phyloP scores from a whole-genome alignment of 108 stramenopile species.

The Stephanodiscus triporus region DNA sequence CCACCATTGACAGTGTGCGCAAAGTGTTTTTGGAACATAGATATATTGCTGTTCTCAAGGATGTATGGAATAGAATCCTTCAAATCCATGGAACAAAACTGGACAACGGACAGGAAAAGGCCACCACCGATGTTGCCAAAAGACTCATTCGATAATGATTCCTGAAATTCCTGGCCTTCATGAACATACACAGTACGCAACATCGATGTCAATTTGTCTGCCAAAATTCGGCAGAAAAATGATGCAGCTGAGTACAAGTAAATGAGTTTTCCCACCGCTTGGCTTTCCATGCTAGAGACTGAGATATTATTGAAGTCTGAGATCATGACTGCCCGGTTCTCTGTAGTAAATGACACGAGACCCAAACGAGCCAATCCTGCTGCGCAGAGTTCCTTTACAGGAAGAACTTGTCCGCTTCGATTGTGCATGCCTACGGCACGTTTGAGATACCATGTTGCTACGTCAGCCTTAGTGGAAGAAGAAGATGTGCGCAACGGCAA shows the following conservation, averaged over 20 bases:
- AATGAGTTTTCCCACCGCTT: slow-evolving; percentile 19
- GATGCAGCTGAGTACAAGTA: slow-evolving; percentile 38
- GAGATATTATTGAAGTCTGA: slow-evolving; percentile 1
- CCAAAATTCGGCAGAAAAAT: slow-evolving; percentile 24
- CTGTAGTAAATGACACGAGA: slow-evolving; percentile 6
- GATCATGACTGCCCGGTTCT: slow-evolving; percentile 14
- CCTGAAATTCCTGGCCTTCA: neutral
- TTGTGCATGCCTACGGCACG: slow-evolving; percentile 42
- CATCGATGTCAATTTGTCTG: slow-evolving; percentile 24
- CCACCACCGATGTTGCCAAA: slow-evolving; percentile 7
- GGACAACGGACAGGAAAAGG: slow-evolving; percentile 20
- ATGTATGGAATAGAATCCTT: slow-evolving; percentile 22
- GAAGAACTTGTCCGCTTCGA: slow-evolving; percentile 18
- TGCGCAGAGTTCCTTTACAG: slow-evolving; percentile 22
- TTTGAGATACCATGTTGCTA: slow-evolving; percentile 54
- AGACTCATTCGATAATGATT: slow-evolving; percentile 3
- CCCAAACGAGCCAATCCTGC: slow-evolving; percentile 37
- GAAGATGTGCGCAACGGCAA: neutral
- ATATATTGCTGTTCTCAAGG: slow-evolving; percentile 17
- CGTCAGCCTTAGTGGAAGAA: slow-evolving; percentile 17
- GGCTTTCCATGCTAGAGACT: neutral
- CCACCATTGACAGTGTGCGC: slow-evolving; percentile 16
- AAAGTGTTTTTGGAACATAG: slow-evolving; percentile 32
- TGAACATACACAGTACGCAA: neutral
- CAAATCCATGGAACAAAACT: slow-evolving; percentile 43